Base-by-base conservation (phyloP, 345 rosid species). In the Chamaenerion angustifolium region DNA sequence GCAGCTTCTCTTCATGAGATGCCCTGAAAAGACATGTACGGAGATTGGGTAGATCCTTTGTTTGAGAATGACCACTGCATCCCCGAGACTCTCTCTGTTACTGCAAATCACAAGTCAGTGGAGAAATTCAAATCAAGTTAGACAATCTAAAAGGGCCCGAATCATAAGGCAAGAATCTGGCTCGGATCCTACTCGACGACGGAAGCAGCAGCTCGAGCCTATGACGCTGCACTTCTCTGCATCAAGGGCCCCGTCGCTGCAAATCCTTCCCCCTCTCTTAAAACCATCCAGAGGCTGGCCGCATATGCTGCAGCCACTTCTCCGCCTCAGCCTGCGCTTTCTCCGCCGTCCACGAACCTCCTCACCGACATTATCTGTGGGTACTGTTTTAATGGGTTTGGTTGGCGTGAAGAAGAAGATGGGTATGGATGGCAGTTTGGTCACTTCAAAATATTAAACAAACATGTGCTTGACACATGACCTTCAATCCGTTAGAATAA, bases 121-220 rank as follows among this genome's bases (percentile, higher is more conserved):
- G 18, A 50, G 40, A 10, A 50, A 8, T n/a, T 50, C 40, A 31
- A 18, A 15, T 42, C 42, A 40, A 5, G 37, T 31, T 31, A 31
- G 37, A 31, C 6, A 31, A 4, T 16, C 40, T 8, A 31, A 6
- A 10, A n/a, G 42, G n/a, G n/a, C n/a, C 98, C 98, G 18, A 87
- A 87, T 56, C 86, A 87, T 53, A 92, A 92, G 55, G 80, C 98
- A 48, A 77, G 98, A 63, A 87, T 92, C 57, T 92, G 98, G 98
- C 64, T 92, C 58, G 98, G 98, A 21, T 92, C 98, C 57, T 87
- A 92, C 63, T 84, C 96, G 11, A 92, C 94, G 1, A 57, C 95
- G 12, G 98, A 87, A 67, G 96, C 94, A 23, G 98, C 98, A 35
- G 98, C 98, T 13, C 74, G 94, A 49, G 98, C 98, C 59, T 88